Conservation (phyloP, 208 protist species). For the Crithidia acanthocephali region DNA sequence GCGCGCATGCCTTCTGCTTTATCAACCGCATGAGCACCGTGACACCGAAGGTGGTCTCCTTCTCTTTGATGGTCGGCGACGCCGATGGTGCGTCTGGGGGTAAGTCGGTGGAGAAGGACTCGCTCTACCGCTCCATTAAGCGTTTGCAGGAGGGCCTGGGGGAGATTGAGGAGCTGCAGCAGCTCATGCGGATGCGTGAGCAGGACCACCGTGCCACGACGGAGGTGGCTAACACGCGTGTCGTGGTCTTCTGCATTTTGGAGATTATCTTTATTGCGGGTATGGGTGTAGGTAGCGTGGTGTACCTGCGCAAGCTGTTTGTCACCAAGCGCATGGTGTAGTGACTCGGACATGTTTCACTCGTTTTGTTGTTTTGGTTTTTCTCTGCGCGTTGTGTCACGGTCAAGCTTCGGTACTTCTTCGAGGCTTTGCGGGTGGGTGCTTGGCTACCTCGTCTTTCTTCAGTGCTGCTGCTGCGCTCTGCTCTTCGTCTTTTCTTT, state of each 20-base stretch:
- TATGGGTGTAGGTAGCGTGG: constrained; percentile 78
- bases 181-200: constrained; percentile 68
- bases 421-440: too few relatives aligned
- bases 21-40: constrained; percentile 88
- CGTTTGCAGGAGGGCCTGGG: constrained; percentile 67
- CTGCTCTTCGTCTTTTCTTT: too few relatives aligned
- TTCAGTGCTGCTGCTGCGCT: too few relatives aligned
- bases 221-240: constrained; percentile 84
- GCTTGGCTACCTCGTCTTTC: too few relatives aligned
- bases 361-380: too few relatives aligned
- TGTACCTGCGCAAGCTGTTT: constrained; percentile 80
- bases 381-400: too few relatives aligned
- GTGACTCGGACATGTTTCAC: not conserved
- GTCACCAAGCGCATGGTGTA: constrained; percentile 80
- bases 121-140: constrained; percentile 62
- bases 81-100: constrained; percentile 10
- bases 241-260: constrained; percentile 78
- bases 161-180: constrained; percentile 84
- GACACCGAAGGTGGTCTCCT: constrained; percentile 80
- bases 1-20: constrained; percentile 87
- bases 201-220: constrained; percentile 74
- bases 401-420: too few relatives aligned
- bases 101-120: constrained; percentile 35
- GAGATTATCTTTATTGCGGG: constrained; percentile 70
- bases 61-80: constrained; percentile 67